A percentile compares a stretch with the other conserved stretches of the same genome.
Conservation (phyloP, 2,329 filamentous ascomycete genomes). For the Aspergillus uvarum region DNA sequence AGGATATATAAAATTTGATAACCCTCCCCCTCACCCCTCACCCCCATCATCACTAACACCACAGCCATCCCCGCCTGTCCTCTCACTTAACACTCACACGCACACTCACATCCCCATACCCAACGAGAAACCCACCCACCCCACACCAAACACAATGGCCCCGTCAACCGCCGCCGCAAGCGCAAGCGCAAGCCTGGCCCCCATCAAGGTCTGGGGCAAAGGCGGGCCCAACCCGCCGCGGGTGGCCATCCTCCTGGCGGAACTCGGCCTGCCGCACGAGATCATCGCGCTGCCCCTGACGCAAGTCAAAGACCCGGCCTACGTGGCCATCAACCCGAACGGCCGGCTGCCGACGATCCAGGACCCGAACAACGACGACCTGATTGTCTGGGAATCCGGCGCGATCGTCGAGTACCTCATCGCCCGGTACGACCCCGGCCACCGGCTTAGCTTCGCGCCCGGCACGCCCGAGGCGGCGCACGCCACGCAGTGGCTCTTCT, state of each 20-base stretch:
- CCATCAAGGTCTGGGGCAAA: slow-evolving; percentile 6
- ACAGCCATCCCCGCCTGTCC: too few relatives aligned
- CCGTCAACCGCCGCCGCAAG: too few relatives aligned
- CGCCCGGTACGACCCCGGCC: too few relatives aligned
- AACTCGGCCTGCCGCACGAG: slow-evolving; percentile 34
- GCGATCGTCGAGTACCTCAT: slow-evolving; percentile 46
- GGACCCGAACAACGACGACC: slow-evolving; percentile 36
- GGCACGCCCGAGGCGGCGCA: too few relatives aligned
- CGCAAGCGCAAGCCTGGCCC: background rate
- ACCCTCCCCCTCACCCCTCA: too few relatives aligned
- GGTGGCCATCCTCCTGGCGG: slow-evolving; percentile 33
- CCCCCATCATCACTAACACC: too few relatives aligned
- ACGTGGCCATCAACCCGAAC: slow-evolving; percentile 33
- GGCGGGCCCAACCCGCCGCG: slow-evolving; percentile 35
- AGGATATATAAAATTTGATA: too few relatives aligned
- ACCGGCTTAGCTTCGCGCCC: too few relatives aligned
- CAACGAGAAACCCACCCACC: background rate
- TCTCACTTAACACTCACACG: too few relatives aligned
- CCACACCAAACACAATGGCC: background rate
- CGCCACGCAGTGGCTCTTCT: slow-evolving; percentile 41
- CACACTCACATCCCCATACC: background rate
- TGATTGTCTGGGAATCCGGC: slow-evolving; percentile 48
- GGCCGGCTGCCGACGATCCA: slow-evolving; percentile 37
- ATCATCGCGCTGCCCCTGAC: slow-evolving; percentile 21
- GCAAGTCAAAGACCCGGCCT: slow-evolving; percentile 34